Conservation (phyloP, 495 filamentous ascomycete species). For the Penicillium ochrochloron region DNA sequence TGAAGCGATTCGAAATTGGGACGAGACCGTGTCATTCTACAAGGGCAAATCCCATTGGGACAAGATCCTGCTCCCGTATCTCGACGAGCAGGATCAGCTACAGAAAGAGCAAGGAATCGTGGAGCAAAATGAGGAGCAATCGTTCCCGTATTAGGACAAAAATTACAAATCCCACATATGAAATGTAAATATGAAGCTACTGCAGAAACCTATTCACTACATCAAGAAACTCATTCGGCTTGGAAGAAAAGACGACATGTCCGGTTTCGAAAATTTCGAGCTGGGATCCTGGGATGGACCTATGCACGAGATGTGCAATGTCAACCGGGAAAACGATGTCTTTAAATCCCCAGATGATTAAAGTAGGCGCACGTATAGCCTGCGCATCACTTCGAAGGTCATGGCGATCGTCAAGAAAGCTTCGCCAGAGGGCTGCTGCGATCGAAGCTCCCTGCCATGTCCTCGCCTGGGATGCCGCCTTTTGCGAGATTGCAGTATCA, state of each 20-base stretch:
- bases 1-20: conserved; percentile 73
- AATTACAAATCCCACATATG: neutral
- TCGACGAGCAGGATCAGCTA: conserved; percentile 69
- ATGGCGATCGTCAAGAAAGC: neutral
- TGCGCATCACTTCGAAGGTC: neutral
- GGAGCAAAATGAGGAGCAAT: conserved; percentile 2
- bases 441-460: neutral
- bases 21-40: conserved; percentile 71
- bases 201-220: neutral
- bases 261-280: neutral
- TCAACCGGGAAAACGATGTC: neutral
- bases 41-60: conserved; percentile 73
- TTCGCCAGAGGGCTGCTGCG: neutral
- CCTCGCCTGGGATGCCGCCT: neutral
- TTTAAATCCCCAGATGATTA: conserved; percentile 1
- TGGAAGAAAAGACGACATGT: conserved; percentile 5
- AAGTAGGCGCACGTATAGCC: neutral
- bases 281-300: conserved; percentile 4
- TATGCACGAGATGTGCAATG: neutral
- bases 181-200: neutral
- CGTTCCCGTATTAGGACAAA: conserved; percentile 14
- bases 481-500: neutral
- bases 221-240: neutral
- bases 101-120: conserved; percentile 60
- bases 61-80: conserved; percentile 70